phyloP scores from a whole-genome alignment of 306 rosid genomes.

The Senna tora region DNA sequence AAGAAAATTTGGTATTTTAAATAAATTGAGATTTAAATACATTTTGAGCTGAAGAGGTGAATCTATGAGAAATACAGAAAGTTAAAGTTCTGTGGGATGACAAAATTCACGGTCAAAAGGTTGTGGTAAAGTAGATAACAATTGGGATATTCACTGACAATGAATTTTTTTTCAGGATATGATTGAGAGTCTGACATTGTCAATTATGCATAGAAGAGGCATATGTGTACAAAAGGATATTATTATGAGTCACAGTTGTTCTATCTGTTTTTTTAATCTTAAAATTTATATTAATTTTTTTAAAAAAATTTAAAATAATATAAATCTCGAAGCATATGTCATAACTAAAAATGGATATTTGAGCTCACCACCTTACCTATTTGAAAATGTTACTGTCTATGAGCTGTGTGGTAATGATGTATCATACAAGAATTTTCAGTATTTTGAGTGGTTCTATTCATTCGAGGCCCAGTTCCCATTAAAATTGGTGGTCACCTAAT shows the following conservation, averaged over 20 bases:
- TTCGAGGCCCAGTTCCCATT: not conserved
- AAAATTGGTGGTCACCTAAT: not conserved
- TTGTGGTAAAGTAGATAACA: conserved; percentile 34
- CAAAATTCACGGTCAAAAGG: conserved; percentile 43
- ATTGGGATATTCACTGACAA: conserved; percentile 36
- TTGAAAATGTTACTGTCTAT: conserved; percentile 26
- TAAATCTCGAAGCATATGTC: too few relatives aligned
- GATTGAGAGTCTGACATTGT: conserved; percentile 36
- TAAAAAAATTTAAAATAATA: too few relatives aligned
- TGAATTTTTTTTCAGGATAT: conserved; percentile 39
- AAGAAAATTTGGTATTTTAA: too few relatives aligned
- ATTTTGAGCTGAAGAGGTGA: too few relatives aligned
- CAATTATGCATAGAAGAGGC: conserved; percentile 35
- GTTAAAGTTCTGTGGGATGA: not conserved
- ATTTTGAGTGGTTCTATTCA: conserved; percentile 33
- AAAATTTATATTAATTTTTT: too few relatives aligned
- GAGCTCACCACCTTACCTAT: too few relatives aligned
- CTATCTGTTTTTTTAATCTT: too few relatives aligned
- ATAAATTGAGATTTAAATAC: too few relatives aligned
- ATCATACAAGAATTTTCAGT: conserved; percentile 16
- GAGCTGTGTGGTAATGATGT: conserved; percentile 28
- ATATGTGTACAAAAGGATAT: too few relatives aligned
- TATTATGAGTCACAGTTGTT: too few relatives aligned
- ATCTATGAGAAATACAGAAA: too few relatives aligned
- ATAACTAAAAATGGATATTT: too few relatives aligned